Conservation (phyloP, 805 yeast genomes). For the Priceomyces fermenticarens region DNA sequence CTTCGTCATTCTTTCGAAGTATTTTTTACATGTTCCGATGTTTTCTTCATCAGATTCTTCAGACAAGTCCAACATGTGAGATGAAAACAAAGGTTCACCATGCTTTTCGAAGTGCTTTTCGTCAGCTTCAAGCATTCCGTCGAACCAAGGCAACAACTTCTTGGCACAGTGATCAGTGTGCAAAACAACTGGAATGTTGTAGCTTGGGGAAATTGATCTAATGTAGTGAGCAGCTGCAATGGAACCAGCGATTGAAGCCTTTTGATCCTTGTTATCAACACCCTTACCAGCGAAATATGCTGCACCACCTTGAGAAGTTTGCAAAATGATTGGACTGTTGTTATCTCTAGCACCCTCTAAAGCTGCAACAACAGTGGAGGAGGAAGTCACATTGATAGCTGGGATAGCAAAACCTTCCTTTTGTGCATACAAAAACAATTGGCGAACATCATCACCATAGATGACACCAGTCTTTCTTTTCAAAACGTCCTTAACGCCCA, state of each 20-base stretch:
- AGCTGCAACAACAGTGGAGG: slow-evolving; percentile 76
- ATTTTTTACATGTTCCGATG: slow-evolving; percentile 89
- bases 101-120: slow-evolving; percentile 82
- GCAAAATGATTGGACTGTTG: slow-evolving; percentile 90
- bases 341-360: slow-evolving; percentile 48
- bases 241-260: slow-evolving; percentile 91
- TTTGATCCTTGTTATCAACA: slow-evolving; percentile 87
- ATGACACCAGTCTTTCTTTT: slow-evolving; percentile 95
- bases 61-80: slow-evolving; percentile 97
- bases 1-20: slow-evolving; percentile 91
- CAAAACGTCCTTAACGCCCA: slow-evolving; percentile 74
- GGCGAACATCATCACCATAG: slow-evolving; percentile 94
- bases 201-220: slow-evolving; percentile 92
- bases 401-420: slow-evolving; percentile 94
- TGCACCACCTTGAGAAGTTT: slow-evolving; percentile 98
- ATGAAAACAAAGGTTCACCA: slow-evolving; percentile 96
- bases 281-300: slow-evolving; percentile 99
- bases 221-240: slow-evolving; percentile 98
- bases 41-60: slow-evolving; percentile 96
- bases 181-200: slow-evolving; percentile 94
- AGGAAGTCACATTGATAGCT: slow-evolving; percentile 96
- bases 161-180: slow-evolving; percentile 99
- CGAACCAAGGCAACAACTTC: slow-evolving; percentile 97
- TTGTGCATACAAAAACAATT: slow-evolving; percentile 88
- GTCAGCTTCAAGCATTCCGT: slow-evolving; percentile 96